A percentile compares a stretch with the other conserved stretches of the same genome.
phyloP scores from a whole-genome alignment of 176 grass and related monocot species.

The Thalia dealbata region DNA sequence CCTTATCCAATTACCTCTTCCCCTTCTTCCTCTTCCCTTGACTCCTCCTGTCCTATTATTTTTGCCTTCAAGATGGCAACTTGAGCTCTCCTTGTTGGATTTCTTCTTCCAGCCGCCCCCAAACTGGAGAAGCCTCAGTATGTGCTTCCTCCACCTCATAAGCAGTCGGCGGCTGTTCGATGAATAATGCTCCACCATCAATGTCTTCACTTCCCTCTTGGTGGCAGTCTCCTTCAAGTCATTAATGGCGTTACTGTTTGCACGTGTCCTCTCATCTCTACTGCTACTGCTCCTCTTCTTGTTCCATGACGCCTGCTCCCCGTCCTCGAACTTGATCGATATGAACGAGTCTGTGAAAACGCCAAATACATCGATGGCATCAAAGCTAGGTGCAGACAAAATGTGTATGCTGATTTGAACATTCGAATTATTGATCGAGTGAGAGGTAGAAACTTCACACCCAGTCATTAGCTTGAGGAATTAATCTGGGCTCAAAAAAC shows the following conservation, averaged over 20 bases:
- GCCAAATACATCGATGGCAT: background rate
- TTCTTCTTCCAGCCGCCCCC: background rate
- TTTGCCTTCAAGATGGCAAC: background rate
- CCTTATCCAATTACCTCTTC: background rate
- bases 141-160: slow-evolving; percentile 7
- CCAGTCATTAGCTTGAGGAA: too few species aligned
- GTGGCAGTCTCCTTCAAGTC: too few species aligned
- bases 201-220: background rate
- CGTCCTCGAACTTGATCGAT: slow-evolving; percentile 5
- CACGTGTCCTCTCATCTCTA: too few species aligned
- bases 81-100: background rate
- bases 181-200: background rate
- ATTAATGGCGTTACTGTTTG: too few species aligned
- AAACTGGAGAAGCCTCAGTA: slow-evolving; percentile 1
- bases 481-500: too few species aligned
- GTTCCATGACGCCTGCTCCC: background rate
- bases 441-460: too few species aligned
- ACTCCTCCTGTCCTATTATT: background rate
- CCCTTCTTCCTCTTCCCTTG: background rate
- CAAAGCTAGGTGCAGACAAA: too few species aligned
- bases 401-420: too few species aligned
- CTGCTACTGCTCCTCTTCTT: background rate
- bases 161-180: background rate
- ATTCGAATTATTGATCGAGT: too few species aligned
- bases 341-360: slow-evolving; percentile 12